phyloP scores from a whole-genome alignment of 345 rosid genomes.

The Clausena lansium region DNA sequence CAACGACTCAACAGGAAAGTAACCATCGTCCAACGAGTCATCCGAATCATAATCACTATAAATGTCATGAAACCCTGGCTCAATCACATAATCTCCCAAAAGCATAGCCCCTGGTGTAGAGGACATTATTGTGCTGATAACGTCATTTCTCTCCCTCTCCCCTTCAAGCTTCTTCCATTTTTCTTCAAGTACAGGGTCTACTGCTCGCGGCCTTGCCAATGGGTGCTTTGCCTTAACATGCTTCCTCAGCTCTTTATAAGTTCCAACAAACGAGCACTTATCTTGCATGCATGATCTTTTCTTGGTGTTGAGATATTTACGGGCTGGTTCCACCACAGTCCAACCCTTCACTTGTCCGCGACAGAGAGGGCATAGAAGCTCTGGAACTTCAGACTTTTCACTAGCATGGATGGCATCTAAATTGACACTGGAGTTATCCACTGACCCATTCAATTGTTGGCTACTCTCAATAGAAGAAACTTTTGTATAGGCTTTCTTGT shows the following conservation, averaged over 20 bases:
- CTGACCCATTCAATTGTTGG: constrained; percentile 18
- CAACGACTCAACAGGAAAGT: constrained; percentile 40
- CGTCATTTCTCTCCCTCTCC: constrained; percentile 65
- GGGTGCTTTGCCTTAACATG: constrained; percentile 83
- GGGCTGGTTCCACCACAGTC: constrained; percentile 80
- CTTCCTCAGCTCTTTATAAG: constrained; percentile 62
- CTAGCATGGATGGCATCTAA: constrained; percentile 16
- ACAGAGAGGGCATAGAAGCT: constrained; percentile 81
- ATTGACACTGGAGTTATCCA: constrained; percentile 24
- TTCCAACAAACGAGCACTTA: constrained; percentile 60
- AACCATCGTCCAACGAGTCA: constrained; percentile 46
- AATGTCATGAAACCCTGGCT: constrained; percentile 45
- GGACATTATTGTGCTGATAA: constrained; percentile 72
- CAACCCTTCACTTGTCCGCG: constrained; percentile 93
- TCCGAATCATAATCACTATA: constrained; percentile 51
- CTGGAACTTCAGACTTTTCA: constrained; percentile 49
- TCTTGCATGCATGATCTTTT: constrained; percentile 84
- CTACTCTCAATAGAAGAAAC: constrained; percentile 30
- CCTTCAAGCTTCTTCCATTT: constrained; percentile 78
- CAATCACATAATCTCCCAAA: constrained; percentile 87
- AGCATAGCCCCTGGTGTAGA: constrained; percentile 77
- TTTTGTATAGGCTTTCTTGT: constrained; percentile 69
- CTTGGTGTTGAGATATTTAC: constrained; percentile 59
- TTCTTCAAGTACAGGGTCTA: constrained; percentile 67
- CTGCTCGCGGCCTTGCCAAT: constrained; percentile 65